phyloP scores from a whole-genome alignment of 2,329 filamentous ascomycete genomes.

The Pyrenochaeta sp. region DNA sequence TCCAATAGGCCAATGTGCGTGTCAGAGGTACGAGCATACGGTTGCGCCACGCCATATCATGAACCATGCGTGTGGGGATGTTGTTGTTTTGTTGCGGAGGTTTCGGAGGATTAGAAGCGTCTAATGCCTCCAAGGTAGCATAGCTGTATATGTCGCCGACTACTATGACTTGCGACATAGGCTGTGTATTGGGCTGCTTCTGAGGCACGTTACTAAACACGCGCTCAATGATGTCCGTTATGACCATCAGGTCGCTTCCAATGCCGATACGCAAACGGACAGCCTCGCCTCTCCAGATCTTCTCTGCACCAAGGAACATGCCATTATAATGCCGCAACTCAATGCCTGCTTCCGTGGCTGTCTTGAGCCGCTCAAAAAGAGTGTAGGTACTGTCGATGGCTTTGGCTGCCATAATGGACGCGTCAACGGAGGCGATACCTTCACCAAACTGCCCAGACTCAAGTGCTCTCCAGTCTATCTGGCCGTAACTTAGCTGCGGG shows the following conservation, averaged over 20 bases:
- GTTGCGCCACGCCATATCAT: slow-evolving; percentile 62
- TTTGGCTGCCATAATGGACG: slow-evolving; percentile 66
- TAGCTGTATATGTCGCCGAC: slow-evolving; percentile 64
- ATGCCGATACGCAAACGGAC: slow-evolving; percentile 58
- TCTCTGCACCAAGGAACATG: slow-evolving; percentile 66
- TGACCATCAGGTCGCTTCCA: slow-evolving; percentile 59
- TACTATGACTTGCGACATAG: slow-evolving; percentile 49
- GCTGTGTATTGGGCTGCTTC: slow-evolving; percentile 18
- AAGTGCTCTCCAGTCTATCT: slow-evolving; percentile 61
- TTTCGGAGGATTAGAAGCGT: slow-evolving; percentile 43
- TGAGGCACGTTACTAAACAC: slow-evolving; percentile 22
- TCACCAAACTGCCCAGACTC: slow-evolving; percentile 54
- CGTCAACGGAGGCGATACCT: slow-evolving; percentile 64
- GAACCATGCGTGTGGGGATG: slow-evolving; percentile 60
- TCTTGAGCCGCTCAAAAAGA: slow-evolving; percentile 59
- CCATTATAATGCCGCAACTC: slow-evolving; percentile 61
- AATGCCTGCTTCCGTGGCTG: slow-evolving; percentile 41
- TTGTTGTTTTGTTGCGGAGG: slow-evolving; percentile 51
- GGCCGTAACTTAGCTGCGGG: slow-evolving; percentile 55
- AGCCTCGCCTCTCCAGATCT: slow-evolving; percentile 67
- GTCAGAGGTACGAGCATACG: slow-evolving; percentile 50
- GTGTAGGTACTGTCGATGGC: slow-evolving; percentile 64
- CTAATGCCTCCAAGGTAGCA: slow-evolving; percentile 42
- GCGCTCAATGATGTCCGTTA: slow-evolving; percentile 56
- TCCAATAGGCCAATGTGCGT: slow-evolving; percentile 53